Evolutionary conservation across 495 filamentous ascomycete species (phyloP).

Genomic region (Talaromyces thailandensis): DNA sequence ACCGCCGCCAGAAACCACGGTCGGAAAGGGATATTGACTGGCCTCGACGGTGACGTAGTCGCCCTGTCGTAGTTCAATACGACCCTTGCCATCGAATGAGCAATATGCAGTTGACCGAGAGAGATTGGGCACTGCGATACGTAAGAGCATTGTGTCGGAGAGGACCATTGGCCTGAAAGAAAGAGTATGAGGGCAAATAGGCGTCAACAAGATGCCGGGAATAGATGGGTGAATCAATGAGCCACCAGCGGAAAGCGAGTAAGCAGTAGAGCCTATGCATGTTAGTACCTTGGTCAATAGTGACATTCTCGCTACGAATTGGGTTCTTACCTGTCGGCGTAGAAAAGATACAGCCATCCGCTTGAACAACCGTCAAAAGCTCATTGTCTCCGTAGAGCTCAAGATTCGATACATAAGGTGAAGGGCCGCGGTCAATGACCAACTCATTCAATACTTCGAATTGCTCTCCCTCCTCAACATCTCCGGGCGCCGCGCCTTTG

Average conservation of each 20-base stretch:
- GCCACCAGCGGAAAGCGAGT: conserved; percentile 90
- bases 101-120: conserved; percentile 90
- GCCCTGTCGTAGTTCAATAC: conserved; percentile 81
- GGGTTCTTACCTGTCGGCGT: conserved; percentile 69
- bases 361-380: conserved; percentile 87
- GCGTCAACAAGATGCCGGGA: conserved; percentile 92
- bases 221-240: conserved; percentile 95
- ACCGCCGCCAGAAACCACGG: conserved; percentile 63
- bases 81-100: conserved; percentile 92
- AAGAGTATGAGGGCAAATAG: conserved; percentile 94
- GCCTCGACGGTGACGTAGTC: conserved; percentile 94
- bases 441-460: conserved; percentile 96
- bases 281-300: conserved; percentile 5
- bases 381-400: conserved; percentile 92
- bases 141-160: conserved; percentile 85
- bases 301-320: background rate
- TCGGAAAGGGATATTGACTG: conserved; percentile 91
- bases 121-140: conserved; percentile 72
- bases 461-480: conserved; percentile 69
- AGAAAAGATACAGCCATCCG: conserved; percentile 94
- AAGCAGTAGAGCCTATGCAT: conserved; percentile 70
- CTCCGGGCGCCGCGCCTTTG: conserved; percentile 33
- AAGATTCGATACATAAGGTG: conserved; percentile 90
- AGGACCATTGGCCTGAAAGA: conserved; percentile 98
- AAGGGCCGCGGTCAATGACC: conserved; percentile 93